A percentile compares a stretch with the other conserved stretches of the same genome.
These are phyloP conservation scores for Leishmania tropica DNA, from an alignment of 208 protist species.

Conservation along the genomic window DNA sequence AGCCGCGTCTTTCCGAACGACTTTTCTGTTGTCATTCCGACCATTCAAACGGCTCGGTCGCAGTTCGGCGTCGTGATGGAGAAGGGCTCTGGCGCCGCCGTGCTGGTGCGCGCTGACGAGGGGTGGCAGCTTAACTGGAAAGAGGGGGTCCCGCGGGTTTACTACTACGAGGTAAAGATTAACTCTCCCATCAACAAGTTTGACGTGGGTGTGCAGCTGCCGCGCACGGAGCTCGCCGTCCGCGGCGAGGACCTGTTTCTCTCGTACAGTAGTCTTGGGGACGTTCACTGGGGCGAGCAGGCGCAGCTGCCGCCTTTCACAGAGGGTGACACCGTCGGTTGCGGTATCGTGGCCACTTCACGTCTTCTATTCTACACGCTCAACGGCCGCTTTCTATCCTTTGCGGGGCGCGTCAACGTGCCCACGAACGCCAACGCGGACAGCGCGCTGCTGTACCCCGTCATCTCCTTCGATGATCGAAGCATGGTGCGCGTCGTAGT, in stretches of 20 bases:
- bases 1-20: constrained; percentile 79
- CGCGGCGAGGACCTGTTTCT: constrained; percentile 47
- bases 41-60: constrained; percentile 61
- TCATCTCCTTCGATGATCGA: constrained; percentile 65
- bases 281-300: constrained; percentile 40
- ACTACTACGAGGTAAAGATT: constrained; percentile 89
- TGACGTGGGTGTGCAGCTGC: constrained; percentile 44
- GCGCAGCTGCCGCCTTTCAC: constrained; percentile 58
- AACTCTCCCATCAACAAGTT: constrained; percentile 41
- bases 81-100: constrained; percentile 47
- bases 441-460: constrained; percentile 57
- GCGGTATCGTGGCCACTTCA: constrained; percentile 72
- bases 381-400: constrained; percentile 83
- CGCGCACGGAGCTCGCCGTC: constrained; percentile 20
- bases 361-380: constrained; percentile 86
- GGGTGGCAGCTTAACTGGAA: constrained; percentile 79
- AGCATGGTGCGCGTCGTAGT: constrained; percentile 58
- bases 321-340: constrained; percentile 81
- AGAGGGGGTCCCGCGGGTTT: constrained; percentile 73
- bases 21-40: constrained; percentile 82
- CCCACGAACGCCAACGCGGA: constrained; percentile 29
- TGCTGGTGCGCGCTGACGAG: constrained; percentile 83
- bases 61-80: constrained; percentile 70
- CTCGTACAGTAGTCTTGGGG: constrained; percentile 72
- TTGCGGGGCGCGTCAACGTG: constrained; percentile 47